These are phyloP conservation scores for Starmera pachycereana DNA, from an alignment of 805 yeast species.

Conservation along the genomic window DNA sequence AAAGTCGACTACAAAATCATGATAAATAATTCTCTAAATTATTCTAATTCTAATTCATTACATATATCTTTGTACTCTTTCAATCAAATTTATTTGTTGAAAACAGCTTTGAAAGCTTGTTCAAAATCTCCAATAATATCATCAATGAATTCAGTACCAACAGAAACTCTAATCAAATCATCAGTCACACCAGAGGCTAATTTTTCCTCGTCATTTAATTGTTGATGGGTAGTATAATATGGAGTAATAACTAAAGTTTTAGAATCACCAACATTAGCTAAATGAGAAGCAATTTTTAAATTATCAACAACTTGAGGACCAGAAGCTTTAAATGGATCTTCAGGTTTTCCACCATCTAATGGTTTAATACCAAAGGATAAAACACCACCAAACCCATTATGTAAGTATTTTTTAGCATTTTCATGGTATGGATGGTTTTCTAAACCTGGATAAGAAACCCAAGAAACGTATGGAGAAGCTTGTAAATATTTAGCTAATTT, in stretches of 20 bases:
- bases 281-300: conserved; percentile 78
- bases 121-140: conserved; percentile 86
- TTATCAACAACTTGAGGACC: conserved; percentile 80
- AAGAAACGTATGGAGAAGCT: conserved; percentile 58
- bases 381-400: conserved; percentile 77
- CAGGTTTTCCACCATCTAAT: conserved; percentile 33
- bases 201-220: conserved; percentile 75
- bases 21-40: too few relatives aligned
- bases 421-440: conserved; percentile 69
- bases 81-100: conserved; percentile 4
- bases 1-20: too few relatives aligned
- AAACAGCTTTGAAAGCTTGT: conserved; percentile 67
- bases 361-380: conserved; percentile 84
- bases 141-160: conserved; percentile 86
- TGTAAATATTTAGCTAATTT: conserved; percentile 73
- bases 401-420: conserved; percentile 73
- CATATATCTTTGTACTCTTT: too few relatives aligned
- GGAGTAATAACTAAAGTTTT: conserved; percentile 95
- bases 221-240: conserved; percentile 92
- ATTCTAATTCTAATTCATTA: too few relatives aligned
- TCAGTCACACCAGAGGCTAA: conserved; percentile 76
- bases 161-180: conserved; percentile 80
- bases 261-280: conserved; percentile 96
- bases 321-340: conserved; percentile 58
- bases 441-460: conserved; percentile 93